phyloP scores from a whole-genome alignment of 257 asterid genomes.

The Eustoma russellianum region DNA sequence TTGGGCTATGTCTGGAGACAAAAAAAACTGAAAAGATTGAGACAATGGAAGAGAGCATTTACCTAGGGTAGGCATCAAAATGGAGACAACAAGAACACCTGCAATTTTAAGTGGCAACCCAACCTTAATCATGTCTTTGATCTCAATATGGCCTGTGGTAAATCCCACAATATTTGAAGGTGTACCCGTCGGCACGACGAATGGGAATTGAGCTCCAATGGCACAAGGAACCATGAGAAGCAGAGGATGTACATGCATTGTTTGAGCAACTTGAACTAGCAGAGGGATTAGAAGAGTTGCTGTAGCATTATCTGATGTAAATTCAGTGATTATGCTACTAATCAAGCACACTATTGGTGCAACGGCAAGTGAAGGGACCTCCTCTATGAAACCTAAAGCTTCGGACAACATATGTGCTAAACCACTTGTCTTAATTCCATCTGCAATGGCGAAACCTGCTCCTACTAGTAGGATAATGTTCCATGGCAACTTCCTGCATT shows the following conservation, averaged over 20 bases:
- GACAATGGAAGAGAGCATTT: background rate
- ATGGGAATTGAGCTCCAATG: slow-evolving; percentile 66
- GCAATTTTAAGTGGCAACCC: slow-evolving; percentile 62
- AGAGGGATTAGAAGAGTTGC: slow-evolving; percentile 67
- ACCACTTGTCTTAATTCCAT: slow-evolving; percentile 79
- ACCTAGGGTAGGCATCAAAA: slow-evolving; percentile 91
- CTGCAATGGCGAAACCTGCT: slow-evolving; percentile 90
- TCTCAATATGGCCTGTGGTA: slow-evolving; percentile 68
- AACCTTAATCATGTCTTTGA: slow-evolving; percentile 48
- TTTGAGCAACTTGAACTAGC: slow-evolving; percentile 49
- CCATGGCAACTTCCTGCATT: slow-evolving; percentile 94
- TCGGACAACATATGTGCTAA: slow-evolving; percentile 56
- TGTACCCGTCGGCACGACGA: slow-evolving; percentile 67
- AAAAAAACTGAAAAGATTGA: no score
- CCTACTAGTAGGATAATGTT: slow-evolving; percentile 64
- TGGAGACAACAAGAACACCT: slow-evolving; percentile 40
- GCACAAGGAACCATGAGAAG: slow-evolving; percentile 71
- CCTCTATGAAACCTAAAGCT: slow-evolving; percentile 44
- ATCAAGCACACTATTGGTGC: slow-evolving; percentile 62
- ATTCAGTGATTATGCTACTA: slow-evolving; percentile 61
- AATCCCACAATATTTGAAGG: slow-evolving; percentile 86
- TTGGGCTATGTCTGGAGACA: no score
- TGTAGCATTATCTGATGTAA: slow-evolving; percentile 79
- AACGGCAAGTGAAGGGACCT: slow-evolving; percentile 60
- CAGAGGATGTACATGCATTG: slow-evolving; percentile 59